Evolutionary conservation across 2,329 filamentous ascomycete species (phyloP), one percentile per base, ranked within the genome.

Genomic region (Venturia nashicola): DNA sequence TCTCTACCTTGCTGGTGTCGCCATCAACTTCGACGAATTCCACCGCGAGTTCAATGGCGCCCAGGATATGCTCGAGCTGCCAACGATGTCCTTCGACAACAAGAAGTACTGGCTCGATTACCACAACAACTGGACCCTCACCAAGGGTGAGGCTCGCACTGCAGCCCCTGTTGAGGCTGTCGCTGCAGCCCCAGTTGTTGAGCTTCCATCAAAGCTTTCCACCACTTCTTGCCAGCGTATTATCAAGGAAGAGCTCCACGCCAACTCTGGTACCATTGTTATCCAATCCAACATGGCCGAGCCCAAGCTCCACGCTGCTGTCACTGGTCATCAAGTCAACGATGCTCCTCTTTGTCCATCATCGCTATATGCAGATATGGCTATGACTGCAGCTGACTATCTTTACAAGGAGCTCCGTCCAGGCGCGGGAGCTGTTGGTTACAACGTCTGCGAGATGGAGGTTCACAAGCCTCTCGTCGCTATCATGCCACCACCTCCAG

Each of bases 31-130:
- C 82, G 82, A 85, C 65, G 88, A 90, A 73, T 89, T 83, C 70
- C 85, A 89, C 73, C 77, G 79, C 54, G 79, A 84, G 62, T 88
- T 86, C 71, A 81, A 83, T 68, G 71, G 76, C 44, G 78, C 79
- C 1, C 80, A 86, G 51, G 77, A 82, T 51, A 76, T 90, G 18
- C 75, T 88, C n/a, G 77, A 82, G n/a, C 76, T 91, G 4, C 87
- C 87, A 1, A 79, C 81, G 0, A 91, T 90, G 71, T 79, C 79
- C 0, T 91, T 86, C 71, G 85, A 90, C 71, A 77, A 83, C 67
- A 89, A 90, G 78, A 84, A 83, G 68, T 89, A 90, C 74, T 89
- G 86, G 86, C 79, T 89, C 18, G 83, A 85, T 71, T 89, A 89
- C 72, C 78, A 80, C 66, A 86, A 89, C 66, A 86, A 91, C 73